These are phyloP conservation scores for Pythium myriotylum DNA, from an alignment of 352 stramenopile species.

Conservation along the genomic window DNA sequence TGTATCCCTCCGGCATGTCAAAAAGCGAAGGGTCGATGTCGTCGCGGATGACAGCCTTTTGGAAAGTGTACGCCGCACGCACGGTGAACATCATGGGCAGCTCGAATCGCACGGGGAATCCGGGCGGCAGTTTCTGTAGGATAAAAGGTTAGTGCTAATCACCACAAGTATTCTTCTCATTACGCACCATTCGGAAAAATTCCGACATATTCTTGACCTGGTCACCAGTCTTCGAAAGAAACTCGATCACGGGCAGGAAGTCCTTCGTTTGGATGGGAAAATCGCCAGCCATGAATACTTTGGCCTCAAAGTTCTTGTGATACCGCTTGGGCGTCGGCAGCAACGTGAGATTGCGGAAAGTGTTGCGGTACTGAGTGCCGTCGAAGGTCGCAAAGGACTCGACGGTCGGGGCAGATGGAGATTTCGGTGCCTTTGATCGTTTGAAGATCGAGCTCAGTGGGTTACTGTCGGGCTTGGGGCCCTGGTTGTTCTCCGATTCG, in stretches of 20 bases:
- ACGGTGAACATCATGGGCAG: slow-evolving; percentile 85
- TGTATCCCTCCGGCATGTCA: slow-evolving; percentile 53
- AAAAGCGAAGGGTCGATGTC: slow-evolving; percentile 58
- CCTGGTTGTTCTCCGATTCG: slow-evolving; percentile 13
- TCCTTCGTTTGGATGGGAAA: slow-evolving; percentile 76
- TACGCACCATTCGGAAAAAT: slow-evolving; percentile 81
- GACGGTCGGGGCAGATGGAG: background rate
- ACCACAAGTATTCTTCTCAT: background rate
- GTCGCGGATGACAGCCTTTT: slow-evolving; percentile 58
- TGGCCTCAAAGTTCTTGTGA: slow-evolving; percentile 76
- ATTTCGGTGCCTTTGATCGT: slow-evolving; percentile 18
- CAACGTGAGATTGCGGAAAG: slow-evolving; percentile 65
- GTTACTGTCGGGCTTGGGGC: slow-evolving; percentile 17
- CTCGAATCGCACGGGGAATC: slow-evolving; percentile 83
- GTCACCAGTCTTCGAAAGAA: slow-evolving; percentile 73
- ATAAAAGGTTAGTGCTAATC: slow-evolving; percentile 4
- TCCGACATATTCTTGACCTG: slow-evolving; percentile 81
- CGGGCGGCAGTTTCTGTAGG: slow-evolving; percentile 71
- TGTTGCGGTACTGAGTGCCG: slow-evolving; percentile 42
- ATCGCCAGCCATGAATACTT: slow-evolving; percentile 73
- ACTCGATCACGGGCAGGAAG: slow-evolving; percentile 78
- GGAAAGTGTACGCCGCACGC: slow-evolving; percentile 81
- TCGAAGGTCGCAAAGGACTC: slow-evolving; percentile 6
- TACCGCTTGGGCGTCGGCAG: slow-evolving; percentile 45
- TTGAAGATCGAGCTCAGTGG: slow-evolving; percentile 57